Conservation (phyloP, 805 yeast genomes). For the Lachancea sp. region DNA sequence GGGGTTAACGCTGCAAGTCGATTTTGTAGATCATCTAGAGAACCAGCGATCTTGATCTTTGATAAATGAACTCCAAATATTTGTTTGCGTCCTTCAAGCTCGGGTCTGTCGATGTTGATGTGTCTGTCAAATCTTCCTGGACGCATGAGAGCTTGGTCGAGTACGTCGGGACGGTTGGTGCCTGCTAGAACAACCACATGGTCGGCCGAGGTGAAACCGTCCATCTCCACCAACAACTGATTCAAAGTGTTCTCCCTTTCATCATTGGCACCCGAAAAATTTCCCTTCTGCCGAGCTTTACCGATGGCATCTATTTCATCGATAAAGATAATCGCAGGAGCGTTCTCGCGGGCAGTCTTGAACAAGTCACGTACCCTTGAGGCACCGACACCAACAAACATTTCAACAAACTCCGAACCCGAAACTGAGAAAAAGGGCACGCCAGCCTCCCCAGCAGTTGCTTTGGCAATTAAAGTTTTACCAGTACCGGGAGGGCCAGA, state of each 20-base stretch:
- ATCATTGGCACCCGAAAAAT: slow-evolving; percentile 76
- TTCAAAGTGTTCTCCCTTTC: slow-evolving; percentile 91
- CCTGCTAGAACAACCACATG: slow-evolving; percentile 94
- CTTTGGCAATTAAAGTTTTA: slow-evolving; percentile 85
- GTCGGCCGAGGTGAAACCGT: slow-evolving; percentile 81
- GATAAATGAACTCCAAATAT: slow-evolving; percentile 76
- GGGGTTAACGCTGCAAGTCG: slow-evolving; percentile 88
- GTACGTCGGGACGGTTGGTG: slow-evolving; percentile 86
- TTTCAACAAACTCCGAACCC: slow-evolving; percentile 93
- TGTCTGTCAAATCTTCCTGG: slow-evolving; percentile 96
- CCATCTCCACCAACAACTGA: slow-evolving; percentile 92
- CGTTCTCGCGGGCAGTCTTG: slow-evolving; percentile 81
- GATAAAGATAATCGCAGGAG: slow-evolving; percentile 85
- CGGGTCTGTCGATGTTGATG: slow-evolving; percentile 79
- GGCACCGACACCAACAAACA: slow-evolving; percentile 97
- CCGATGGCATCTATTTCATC: slow-evolving; percentile 98
- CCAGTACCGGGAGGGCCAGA: slow-evolving; percentile 98
- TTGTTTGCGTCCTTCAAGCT: slow-evolving; percentile 80
- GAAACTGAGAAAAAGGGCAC: slow-evolving; percentile 89
- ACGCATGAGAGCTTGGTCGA: slow-evolving; percentile 83
- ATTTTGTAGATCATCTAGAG: slow-evolving; percentile 62
- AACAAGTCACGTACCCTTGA: slow-evolving; percentile 89
- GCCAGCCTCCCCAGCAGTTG: slow-evolving; percentile 95
- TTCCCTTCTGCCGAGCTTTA: slow-evolving; percentile 68
- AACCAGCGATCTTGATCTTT: slow-evolving; percentile 45